A percentile compares a stretch with the other conserved stretches of the same genome.
These are phyloP conservation scores for Hygrocybe punicea DNA, from an alignment of 768 basidiomycete species.

Conservation along the genomic window DNA sequence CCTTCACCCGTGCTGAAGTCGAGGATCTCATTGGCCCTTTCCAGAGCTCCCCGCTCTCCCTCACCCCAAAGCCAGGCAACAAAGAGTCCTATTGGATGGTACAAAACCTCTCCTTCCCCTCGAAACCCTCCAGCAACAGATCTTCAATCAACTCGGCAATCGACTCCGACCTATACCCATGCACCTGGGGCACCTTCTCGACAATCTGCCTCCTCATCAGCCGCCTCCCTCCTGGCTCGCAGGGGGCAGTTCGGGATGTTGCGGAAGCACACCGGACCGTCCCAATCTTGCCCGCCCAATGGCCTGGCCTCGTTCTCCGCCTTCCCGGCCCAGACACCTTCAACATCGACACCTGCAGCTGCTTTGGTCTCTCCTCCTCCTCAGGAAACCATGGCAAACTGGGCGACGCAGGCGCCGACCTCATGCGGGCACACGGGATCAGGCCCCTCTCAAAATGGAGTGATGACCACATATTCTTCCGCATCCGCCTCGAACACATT, in stretches of 20 bases:
- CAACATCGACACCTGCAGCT: conserved; percentile 21
- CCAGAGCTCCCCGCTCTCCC: conserved; percentile 13
- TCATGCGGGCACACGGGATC: too few species aligned
- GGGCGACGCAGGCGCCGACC: too few species aligned
- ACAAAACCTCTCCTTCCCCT: conserved; percentile 18
- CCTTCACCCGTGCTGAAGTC: neutral
- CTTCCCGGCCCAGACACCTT: conserved; percentile 20
- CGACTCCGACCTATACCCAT: conserved; percentile 20
- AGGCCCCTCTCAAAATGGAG: too few species aligned
- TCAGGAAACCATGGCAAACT: too few species aligned
- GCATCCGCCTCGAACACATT: too few species aligned
- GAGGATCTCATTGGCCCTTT: conserved; percentile 12
- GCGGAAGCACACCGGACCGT: conserved; percentile 33
- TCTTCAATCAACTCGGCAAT: conserved; percentile 27
- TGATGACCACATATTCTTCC: too few species aligned
- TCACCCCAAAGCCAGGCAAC: conserved; percentile 15
- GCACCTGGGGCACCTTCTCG: conserved; percentile 31
- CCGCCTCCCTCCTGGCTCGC: conserved; percentile 28
- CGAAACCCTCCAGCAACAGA: neutral
- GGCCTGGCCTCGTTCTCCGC: conserved; percentile 31
- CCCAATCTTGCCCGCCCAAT: conserved; percentile 31
- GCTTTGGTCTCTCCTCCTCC: conserved; percentile 20
- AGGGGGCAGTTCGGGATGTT: conserved; percentile 30
- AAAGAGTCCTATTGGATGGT: conserved; percentile 12
- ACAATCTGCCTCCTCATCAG: conserved; percentile 17